phyloP scores from a whole-genome alignment of 1,284 basidiomycete genomes.

The Tremellales sp. region DNA sequence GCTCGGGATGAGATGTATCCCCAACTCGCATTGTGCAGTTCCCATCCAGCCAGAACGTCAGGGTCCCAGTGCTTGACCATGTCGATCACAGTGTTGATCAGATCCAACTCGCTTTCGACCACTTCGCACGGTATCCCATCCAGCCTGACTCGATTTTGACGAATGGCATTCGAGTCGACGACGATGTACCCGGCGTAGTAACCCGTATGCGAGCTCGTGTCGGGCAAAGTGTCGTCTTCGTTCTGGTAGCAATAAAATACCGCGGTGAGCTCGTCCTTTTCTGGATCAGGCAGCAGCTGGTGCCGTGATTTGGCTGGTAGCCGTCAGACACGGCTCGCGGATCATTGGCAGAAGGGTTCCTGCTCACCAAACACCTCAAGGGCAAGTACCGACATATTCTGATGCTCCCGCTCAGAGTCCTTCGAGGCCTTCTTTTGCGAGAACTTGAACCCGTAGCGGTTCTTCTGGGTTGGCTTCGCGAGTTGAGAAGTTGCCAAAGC shows the following conservation, averaged over 20 bases:
- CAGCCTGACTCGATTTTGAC: constrained; percentile 17
- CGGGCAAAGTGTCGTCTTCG: constrained; percentile 52
- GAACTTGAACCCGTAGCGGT: constrained; percentile 63
- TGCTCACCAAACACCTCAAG: constrained; percentile 80
- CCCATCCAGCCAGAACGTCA: constrained; percentile 89
- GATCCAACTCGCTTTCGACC: constrained; percentile 70
- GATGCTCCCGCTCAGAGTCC: constrained; percentile 57
- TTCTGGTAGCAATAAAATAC: constrained; percentile 67
- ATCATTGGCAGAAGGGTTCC: not conserved
- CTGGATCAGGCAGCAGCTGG: constrained; percentile 65
- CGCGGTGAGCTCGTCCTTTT: constrained; percentile 65
- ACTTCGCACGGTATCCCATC: constrained; percentile 55
- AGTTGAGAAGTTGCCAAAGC: constrained; percentile 57
- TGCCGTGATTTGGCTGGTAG: constrained; percentile 60
- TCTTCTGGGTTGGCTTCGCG: constrained; percentile 68
- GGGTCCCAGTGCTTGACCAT: constrained; percentile 76
- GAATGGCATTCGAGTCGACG: constrained; percentile 46
- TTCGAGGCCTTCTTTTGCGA: constrained; percentile 53
- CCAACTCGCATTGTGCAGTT: constrained; percentile 84
- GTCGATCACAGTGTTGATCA: constrained; percentile 76
- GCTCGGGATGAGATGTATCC: constrained; percentile 79
- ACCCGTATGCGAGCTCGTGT: constrained; percentile 45
- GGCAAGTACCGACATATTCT: constrained; percentile 74
- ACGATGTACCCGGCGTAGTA: constrained; percentile 61
- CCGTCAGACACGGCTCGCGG: not conserved